Percentiles rank a stretch among this genome's conserved stretches.
Conservation (phyloP, 805 yeast species). For the Diddensiella santjacobensis region DNA sequence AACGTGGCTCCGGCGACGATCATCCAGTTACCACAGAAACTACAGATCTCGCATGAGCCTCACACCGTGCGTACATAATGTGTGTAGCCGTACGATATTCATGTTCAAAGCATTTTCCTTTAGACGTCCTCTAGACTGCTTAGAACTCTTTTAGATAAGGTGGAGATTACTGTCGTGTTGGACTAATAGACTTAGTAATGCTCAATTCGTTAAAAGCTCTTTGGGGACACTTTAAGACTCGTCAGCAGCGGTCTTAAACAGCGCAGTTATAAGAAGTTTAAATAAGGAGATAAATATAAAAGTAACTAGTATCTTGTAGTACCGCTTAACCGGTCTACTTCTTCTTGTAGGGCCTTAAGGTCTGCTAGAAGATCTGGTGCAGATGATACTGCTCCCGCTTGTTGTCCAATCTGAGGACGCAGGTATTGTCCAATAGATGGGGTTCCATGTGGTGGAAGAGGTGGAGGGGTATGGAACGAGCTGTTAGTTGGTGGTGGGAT, state of each 20-base stretch:
- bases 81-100: no score
- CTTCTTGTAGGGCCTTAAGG: slow-evolving; percentile 62
- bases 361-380: slow-evolving; percentile 56
- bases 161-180: no score
- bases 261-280: no score
- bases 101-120: no score
- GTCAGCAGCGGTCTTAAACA: no score
- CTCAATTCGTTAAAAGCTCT: no score
- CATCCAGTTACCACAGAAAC: neutral
- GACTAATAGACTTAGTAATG: no score
- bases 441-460: neutral
- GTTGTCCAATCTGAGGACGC: neutral
- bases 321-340: slow-evolving; percentile 52
- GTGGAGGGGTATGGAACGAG: slow-evolving; percentile 29
- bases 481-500: slow-evolving; percentile 28
- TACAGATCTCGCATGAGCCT: no score
- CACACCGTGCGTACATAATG: no score
- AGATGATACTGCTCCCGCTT: slow-evolving; percentile 13
- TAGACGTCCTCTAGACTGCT: no score
- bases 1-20: neutral
- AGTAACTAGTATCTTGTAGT: neutral
- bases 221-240: no score
- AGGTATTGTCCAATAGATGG: neutral
- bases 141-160: no score
- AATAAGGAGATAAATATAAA: neutral